These are phyloP conservation scores for Pseudogymnoascus sp. DNA, from an alignment of 2,329 filamentous ascomycete genomes.

Conservation along the genomic window DNA sequence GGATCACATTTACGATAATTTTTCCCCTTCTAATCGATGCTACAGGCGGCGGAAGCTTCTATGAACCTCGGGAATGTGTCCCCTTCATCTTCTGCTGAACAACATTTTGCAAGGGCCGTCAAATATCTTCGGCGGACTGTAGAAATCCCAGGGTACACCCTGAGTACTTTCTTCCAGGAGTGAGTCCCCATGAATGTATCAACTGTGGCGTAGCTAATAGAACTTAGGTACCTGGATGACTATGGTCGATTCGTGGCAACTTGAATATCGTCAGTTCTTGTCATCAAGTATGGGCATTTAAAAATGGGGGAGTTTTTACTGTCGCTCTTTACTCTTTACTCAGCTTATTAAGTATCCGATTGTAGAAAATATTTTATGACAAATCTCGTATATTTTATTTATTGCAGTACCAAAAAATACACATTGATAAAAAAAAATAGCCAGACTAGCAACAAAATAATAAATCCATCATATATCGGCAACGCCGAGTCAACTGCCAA, in stretches of 20 bases:
- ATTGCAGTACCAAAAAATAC: too few relatives aligned
- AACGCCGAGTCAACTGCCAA: background rate
- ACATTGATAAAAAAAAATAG: background rate
- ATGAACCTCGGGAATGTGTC: conserved; percentile 45
- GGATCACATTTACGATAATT: conserved; percentile 16
- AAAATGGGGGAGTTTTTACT: background rate
- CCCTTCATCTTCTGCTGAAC: conserved; percentile 34
- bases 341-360: background rate
- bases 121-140: conserved; percentile 36
- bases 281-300: background rate
- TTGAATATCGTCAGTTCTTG: background rate
- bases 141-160: conserved; percentile 33
- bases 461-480: background rate
- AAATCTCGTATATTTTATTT: background rate
- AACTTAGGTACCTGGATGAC: conserved; percentile 36
- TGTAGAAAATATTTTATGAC: background rate
- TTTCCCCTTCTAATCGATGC: background rate
- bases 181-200: conserved; percentile 24
- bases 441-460: background rate
- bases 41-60: conserved; percentile 41
- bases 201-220: background rate
- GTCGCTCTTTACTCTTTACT: background rate
- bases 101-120: conserved; percentile 38
- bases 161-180: conserved; percentile 39
- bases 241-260: conserved; percentile 30